Base-by-base conservation (phyloP, 257 asterid genomes). In the Striga asiatica region DNA sequence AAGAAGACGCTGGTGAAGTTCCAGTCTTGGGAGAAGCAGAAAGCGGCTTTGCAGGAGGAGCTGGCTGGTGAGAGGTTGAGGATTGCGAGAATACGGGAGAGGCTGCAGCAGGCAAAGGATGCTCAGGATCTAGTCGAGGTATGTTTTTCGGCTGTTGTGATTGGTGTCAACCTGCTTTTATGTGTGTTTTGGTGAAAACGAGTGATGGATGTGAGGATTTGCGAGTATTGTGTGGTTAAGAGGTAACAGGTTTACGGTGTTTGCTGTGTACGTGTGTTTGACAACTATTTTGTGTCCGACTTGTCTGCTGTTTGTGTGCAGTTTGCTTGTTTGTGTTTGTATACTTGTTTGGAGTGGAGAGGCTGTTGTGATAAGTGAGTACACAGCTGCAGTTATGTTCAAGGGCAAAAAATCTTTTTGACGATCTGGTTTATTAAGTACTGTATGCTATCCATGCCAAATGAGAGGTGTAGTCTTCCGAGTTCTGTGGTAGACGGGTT, bases 11-110 rank as follows among this genome's bases (percentile, higher is more conserved):
- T 88, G 64, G 27, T 69, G 64, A 84, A 78, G 70, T 74, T 80
- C 62, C 95, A 79, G 76, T 69, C 93, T 0, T 80, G 85, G 95
- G 98, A 87, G 80, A 91, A 91, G 83, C 95, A 87, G 72, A 91
- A 87, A 72, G 43, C 61, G 6, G 54, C 71, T 56, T 69, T 71
- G 24, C 94, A 76, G 60, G 97, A 92, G 71, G 99, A 92, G 65
- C 85, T 88, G 51, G 66, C 74, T 2, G 83, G 75, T 62, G 94
- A 88, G 51, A 85, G 73, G 47, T 61, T 56, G 27, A 82, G 62
- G 69, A 20, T 70, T 58, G 60, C 39, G 42, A 77, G 70, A 69
- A 74, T 81, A 56, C 84, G 72, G 50, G 84, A 72, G 68, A 68
- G 72, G 28, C 61, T 88, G 55, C 77, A 74, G 75, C 79, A 61